Base-by-base conservation (phyloP, 306 rosid genomes). In the Lathyrus oleraceus region DNA sequence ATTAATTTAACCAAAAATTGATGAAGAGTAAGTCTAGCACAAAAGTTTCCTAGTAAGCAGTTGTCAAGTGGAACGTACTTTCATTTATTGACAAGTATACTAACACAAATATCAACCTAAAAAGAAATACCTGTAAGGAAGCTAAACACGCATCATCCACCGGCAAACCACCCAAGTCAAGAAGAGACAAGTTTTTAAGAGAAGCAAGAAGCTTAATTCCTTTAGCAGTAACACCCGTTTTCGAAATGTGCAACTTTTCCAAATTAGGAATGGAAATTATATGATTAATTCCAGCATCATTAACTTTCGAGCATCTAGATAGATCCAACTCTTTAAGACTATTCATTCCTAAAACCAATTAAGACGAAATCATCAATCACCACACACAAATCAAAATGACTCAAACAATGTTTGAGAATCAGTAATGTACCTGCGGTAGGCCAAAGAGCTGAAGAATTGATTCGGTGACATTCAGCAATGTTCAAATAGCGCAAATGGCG, bases 91-190 rank as follows among this genome's bases (percentile, higher is more conserved):
- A 67, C 2, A 35, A 35, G 21, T 49, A 62, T 39, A 56, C 2
- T 2, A 32, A 27, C 47, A 17, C 36, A 13, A 49, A 28, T 30
- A 15, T 52, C 3, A 52, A 30, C 6, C 44, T 13, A 13, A 21
- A 25, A 52, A n/a, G 6, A 43, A 52, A 51, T 65, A 88, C 98
- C 94, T 80, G 90, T n/a, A 94, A 82, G 1, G 87, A 84, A 70
- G 58, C 74, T 61, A 94, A 63, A 10, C 89, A 60, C 19, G 14
- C 72, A 72, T 94, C 97, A 70, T 92, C 91, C 7, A 90, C 87
- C 8, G 88, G 97, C 43, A 93, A 86, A 73, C 97, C 98, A 58
- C 98, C 98, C 79, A 90, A 84, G 75, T 90, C 94, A 54, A 93
- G 91, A 71, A 85, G 76, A 51, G 77, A 71, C 86, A 93, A 81